Evolutionary conservation across 1,284 basidiomycete species (phyloP).

Genomic region (Abortiporus biennis): DNA sequence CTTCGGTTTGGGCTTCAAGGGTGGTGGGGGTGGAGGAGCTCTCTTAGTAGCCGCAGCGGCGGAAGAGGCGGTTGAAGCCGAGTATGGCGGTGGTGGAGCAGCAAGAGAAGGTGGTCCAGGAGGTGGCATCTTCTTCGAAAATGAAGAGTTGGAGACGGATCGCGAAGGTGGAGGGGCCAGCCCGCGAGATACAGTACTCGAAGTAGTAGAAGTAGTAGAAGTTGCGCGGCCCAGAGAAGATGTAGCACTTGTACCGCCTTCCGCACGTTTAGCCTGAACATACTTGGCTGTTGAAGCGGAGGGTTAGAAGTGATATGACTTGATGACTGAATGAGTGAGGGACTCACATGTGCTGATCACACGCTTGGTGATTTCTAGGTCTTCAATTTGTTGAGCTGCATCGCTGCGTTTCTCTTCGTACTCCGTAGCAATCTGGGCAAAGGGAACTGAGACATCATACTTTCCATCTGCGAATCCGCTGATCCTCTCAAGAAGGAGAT

Average conservation of each 20-base stretch:
- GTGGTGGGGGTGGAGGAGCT: constrained; percentile 82
- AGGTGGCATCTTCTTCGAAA: constrained; percentile 37
- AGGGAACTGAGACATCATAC: constrained; percentile 66
- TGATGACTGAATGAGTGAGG: constrained; percentile 1
- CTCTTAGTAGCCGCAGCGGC: constrained; percentile 43
- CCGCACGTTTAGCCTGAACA: constrained; percentile 47
- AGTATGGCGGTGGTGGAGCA: constrained; percentile 56
- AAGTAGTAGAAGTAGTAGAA: constrained; percentile 33
- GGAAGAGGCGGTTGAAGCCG: constrained; percentile 34
- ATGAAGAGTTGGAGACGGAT: constrained; percentile 28
- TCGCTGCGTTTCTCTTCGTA: constrained; percentile 82
- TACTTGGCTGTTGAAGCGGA: constrained; percentile 45
- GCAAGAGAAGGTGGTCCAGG: constrained; percentile 34
- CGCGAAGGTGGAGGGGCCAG: constrained; percentile 26
- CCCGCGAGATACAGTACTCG: constrained; percentile 35
- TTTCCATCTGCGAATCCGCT: constrained; percentile 83
- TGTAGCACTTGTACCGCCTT: constrained; percentile 15
- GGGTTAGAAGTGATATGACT: not conserved
- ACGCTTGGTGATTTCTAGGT: constrained; percentile 73
- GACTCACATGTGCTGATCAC: constrained; percentile 77
- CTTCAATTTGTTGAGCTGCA: constrained; percentile 71
- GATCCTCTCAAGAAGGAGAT: constrained; percentile 90
- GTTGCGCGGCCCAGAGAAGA: constrained; percentile 35
- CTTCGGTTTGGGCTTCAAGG: constrained; percentile 76
- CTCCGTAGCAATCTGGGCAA: constrained; percentile 69